Base-by-base conservation (phyloP, 2,329 filamentous ascomycete species). In the Colletotrichum cordylinicola region DNA sequence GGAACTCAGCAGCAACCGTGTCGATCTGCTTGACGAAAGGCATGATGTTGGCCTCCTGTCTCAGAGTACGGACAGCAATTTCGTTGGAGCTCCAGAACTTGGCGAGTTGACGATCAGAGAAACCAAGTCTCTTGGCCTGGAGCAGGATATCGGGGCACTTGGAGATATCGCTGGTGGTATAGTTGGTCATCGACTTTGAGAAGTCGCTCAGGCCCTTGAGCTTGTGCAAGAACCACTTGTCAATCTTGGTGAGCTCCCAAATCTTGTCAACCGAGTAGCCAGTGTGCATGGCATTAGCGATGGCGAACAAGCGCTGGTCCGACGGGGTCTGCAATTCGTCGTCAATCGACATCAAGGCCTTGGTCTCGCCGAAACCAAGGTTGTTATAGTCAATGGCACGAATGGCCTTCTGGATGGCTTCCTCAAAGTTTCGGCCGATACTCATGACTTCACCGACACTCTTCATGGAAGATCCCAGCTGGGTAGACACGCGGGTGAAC, bases 401-500 rank as follows among this genome's bases (percentile, higher is more conserved):
- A 81, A 99, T 99, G 24, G 97, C 97, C 86, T 98, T 99, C 82
- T 99, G 97, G 56, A 99, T 98, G 10, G 97, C 97, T 86, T 99
- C 97, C 86, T 99, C 97, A 80, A 99, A 99, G 1, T 95, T 98
- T 79, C 97, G 90, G 73, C 97, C 97, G 80, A 99, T 98, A 82
- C 94, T 96, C 97, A 99, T 98, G 79, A 99, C 97, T 85, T 99
- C 97, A 82, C 97, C 97, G 69, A 99, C 96, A 91, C 95, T 98
- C 93, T 98, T 99, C 97, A 99, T 99, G 15, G 96, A 98, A 4
- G 97, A 98, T 35, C 96, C 96, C 29, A 99, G 93, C 82, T 98
- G 94, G 2, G 96, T 98, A 6, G 96, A 98, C 27, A 98, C 97
- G 79, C 97, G 93, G 33, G 95, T 98, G 86, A 99, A 99, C 88